A percentile compares a stretch with the other conserved stretches of the same genome.
Evolutionary conservation across 2,329 filamentous ascomycete species (phyloP).

Genomic region (Penicillium vulpinum): DNA sequence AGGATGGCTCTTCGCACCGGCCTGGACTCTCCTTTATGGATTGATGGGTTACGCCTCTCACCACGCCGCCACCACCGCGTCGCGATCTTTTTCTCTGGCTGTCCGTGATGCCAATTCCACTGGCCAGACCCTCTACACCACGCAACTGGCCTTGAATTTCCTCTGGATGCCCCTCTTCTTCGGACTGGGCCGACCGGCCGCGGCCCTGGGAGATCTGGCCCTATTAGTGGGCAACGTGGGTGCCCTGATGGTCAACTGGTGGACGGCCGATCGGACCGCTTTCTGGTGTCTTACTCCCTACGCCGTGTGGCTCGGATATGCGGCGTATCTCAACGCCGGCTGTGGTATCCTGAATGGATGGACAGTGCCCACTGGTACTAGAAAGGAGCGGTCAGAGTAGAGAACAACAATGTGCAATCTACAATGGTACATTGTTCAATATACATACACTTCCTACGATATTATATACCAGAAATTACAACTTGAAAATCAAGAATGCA

Average conservation of each 20-base stretch:
- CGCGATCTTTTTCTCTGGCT: constrained; percentile 56
- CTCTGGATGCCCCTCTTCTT: constrained; percentile 95
- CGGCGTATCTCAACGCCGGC: constrained; percentile 76
- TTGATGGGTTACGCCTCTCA: constrained; percentile 89
- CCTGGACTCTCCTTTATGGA: constrained; percentile 58
- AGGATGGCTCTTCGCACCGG: constrained; percentile 48
- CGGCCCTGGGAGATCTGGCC: constrained; percentile 73
- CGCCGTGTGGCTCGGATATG: constrained; percentile 81
- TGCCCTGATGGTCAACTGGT: constrained; percentile 73
- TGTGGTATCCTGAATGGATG: constrained; percentile 65
- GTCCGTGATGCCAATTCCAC: constrained; percentile 62
- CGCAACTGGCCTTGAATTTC: constrained; percentile 82
- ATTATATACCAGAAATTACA: too few species aligned
- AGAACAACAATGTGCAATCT: background rate
- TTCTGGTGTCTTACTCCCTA: constrained; percentile 79
- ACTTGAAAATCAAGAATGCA: too few species aligned
- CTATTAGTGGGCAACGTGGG: constrained; percentile 69
- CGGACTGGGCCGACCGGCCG: constrained; percentile 67
- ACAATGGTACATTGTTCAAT: too few species aligned
- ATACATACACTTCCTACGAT: background rate
- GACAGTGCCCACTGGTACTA: constrained; percentile 38
- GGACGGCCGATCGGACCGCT: constrained; percentile 68
- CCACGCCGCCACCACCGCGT: constrained; percentile 67
- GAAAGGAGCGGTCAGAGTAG: constrained; percentile 43
- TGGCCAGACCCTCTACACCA: constrained; percentile 77